A percentile compares a stretch with the other conserved stretches of the same genome.
phyloP scores from a whole-genome alignment of 2,329 filamentous ascomycete genomes.

The Botryosphaeria dothidea region DNA sequence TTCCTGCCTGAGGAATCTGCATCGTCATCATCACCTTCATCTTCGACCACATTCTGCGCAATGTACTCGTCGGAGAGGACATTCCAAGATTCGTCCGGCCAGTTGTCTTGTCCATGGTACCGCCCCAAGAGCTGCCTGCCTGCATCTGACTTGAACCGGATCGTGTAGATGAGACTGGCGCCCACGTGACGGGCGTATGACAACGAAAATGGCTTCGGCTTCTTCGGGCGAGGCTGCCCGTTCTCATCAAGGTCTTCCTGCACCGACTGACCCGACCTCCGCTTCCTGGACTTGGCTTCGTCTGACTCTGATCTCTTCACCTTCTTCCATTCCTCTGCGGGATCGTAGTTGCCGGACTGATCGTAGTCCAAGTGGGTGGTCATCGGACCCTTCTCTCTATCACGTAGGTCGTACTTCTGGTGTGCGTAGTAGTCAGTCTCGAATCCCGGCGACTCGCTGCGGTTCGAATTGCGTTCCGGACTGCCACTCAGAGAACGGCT shows the following conservation, averaged over 20 bases:
- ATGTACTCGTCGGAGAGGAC: background rate
- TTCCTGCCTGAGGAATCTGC: background rate
- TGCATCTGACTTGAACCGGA: constrained; percentile 26
- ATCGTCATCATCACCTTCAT: background rate
- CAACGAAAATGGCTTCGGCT: background rate
- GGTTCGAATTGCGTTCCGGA: background rate
- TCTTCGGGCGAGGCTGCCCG: background rate
- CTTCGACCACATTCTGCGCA: background rate
- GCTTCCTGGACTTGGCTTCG: background rate
- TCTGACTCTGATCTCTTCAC: background rate
- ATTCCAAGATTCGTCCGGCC: background rate
- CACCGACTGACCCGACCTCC: background rate
- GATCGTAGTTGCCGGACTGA: constrained; percentile 39
- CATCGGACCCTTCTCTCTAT: background rate
- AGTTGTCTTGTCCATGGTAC: background rate
- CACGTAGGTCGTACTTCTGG: background rate
- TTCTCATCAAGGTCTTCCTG: background rate
- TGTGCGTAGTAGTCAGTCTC: background rate
- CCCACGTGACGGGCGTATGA: constrained; percentile 20
- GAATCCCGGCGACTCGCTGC: background rate
- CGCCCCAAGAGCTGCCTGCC: background rate
- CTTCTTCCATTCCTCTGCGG: background rate
- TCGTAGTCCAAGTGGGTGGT: constrained; percentile 39
- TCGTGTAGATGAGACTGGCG: constrained; percentile 25
- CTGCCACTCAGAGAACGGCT: no score